A percentile compares a stretch with the other conserved stretches of the same genome.
Evolutionary conservation across 2,329 filamentous ascomycete genomes (phyloP).

Genomic region (Aspergillus niger): DNA sequence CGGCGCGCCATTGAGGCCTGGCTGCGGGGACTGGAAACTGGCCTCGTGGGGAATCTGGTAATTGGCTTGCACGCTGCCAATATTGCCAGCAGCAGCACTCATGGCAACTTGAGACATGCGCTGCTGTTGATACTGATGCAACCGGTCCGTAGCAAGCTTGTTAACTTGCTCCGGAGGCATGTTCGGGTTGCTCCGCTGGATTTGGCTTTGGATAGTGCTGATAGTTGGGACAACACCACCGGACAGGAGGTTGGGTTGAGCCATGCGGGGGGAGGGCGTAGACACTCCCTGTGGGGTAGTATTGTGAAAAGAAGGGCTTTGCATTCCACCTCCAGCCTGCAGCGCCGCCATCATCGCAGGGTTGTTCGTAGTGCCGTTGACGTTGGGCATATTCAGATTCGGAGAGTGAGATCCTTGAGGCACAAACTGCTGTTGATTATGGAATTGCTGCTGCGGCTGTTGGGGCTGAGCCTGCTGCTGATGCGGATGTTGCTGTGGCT

Average conservation of each 20-base stretch:
- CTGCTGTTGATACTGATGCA: slow-evolving; percentile 51
- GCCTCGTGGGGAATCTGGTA: slow-evolving; percentile 44
- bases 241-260: slow-evolving; percentile 53
- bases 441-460: slow-evolving; percentile 36
- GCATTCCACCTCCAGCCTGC: slow-evolving; percentile 45
- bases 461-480: slow-evolving; percentile 34
- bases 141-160: slow-evolving; percentile 54
- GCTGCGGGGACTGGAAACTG: slow-evolving; percentile 39
- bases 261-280: slow-evolving; percentile 50
- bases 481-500: slow-evolving; percentile 32
- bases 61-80: slow-evolving; percentile 43
- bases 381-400: slow-evolving; percentile 46
- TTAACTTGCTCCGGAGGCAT: slow-evolving; percentile 57
- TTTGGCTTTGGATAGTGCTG: slow-evolving; percentile 55
- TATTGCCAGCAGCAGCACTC: slow-evolving; percentile 53
- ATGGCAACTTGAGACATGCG: slow-evolving; percentile 55
- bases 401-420: slow-evolving; percentile 49
- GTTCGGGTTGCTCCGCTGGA: slow-evolving; percentile 55
- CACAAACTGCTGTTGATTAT: slow-evolving; percentile 43
- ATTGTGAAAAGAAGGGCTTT: slow-evolving; percentile 48
- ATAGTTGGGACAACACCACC: slow-evolving; percentile 58
- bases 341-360: slow-evolving; percentile 49
- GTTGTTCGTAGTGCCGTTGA: slow-evolving; percentile 44
- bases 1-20: slow-evolving; percentile 37
- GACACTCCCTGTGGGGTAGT: slow-evolving; percentile 43